phyloP scores from a whole-genome alignment of 1,284 basidiomycete genomes.

The Volvariella surrecta region DNA sequence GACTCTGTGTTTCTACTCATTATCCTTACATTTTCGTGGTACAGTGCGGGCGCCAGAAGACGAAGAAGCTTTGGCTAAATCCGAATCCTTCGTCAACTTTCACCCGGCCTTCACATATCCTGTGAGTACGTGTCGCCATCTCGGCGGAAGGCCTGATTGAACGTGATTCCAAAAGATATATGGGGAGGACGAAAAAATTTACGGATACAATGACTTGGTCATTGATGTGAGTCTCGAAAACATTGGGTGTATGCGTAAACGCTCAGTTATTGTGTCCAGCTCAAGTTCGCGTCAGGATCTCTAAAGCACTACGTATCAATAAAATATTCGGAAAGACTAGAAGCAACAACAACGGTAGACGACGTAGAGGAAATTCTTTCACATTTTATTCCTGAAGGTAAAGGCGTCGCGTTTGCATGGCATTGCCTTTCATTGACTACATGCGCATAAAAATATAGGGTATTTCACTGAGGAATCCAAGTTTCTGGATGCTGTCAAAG shows the following conservation, averaged over 20 bases:
- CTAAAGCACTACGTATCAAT: conserved; percentile 73
- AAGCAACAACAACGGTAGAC: conserved; percentile 73
- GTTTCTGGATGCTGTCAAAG: conserved; percentile 64
- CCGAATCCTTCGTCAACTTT: conserved; percentile 57
- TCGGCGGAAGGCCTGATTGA: neutral
- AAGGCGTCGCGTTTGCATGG: neutral
- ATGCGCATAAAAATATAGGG: conserved; percentile 26
- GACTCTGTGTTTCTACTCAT: neutral
- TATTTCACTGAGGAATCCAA: conserved; percentile 58
- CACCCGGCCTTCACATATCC: conserved; percentile 86
- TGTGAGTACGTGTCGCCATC: conserved; percentile 30
- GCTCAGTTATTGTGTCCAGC: conserved; percentile 21
- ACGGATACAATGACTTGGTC: conserved; percentile 80
- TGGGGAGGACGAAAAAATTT: conserved; percentile 94
- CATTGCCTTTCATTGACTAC: too few species aligned
- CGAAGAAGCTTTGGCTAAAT: conserved; percentile 48
- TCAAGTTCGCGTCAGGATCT: conserved; percentile 84
- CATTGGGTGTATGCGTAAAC: too few species aligned
- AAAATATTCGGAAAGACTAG: conserved; percentile 57
- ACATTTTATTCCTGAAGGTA: conserved; percentile 75
- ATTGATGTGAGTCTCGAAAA: conserved; percentile 59
- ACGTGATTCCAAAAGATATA: conserved; percentile 54
- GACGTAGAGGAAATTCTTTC: conserved; percentile 77
- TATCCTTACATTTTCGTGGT: conserved; percentile 3
- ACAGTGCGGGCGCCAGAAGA: conserved; percentile 60